Evolutionary conservation across 345 rosid genomes (phyloP), one percentile per base, ranked within the genome.

Genomic region (Gynandropsis gynandra): DNA sequence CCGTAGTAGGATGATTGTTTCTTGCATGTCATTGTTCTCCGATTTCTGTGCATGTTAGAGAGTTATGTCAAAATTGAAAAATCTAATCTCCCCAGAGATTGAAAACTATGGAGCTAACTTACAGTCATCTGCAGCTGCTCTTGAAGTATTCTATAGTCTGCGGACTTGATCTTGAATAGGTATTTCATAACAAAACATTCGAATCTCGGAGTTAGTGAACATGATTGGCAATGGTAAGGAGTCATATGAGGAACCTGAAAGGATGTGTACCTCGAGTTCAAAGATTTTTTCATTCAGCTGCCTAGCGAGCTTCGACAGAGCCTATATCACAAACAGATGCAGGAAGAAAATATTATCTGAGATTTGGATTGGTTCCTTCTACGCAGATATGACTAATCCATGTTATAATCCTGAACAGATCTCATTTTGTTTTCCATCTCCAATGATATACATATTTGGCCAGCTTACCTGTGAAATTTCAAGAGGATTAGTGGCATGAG

Each of bases 401-500:
- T 24, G 29, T 24, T 24, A 46, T 16, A 39, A 24, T 47, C 31
- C 45, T 37, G 16, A 29, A 38, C 11, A 21, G 27, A 8, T 58
- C 42, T 10, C 40, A 44, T 11, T 3, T 39, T 47, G 52, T 46
- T 33, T 27, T 39, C 17, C 20, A 41, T 46, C 38, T 40, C 42
- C 31, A 33, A 13, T 33, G 40, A 6, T 45, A n/a, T n/a, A n/a
- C n/a, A n/a, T n/a, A n/a, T n/a, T n/a, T n/a, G n/a, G n/a, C n/a
- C n/a, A n/a, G n/a, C 10, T 37, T 67, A 85, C 99, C 97, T 85
- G 95, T 73, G 87, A 94, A 89, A 83, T 81, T 56, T 87, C 99
- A 38, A 83, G 75, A 46, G 80, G 20, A 16, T 94, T 85, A 54
- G 87, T 74, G 64, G 83, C 80, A 44, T 86, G 74, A 50, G 76